A percentile compares a stretch with the other conserved stretches of the same genome.
Evolutionary conservation across 768 basidiomycete genomes (phyloP).

Genomic region (Phaeotremella fagi): DNA sequence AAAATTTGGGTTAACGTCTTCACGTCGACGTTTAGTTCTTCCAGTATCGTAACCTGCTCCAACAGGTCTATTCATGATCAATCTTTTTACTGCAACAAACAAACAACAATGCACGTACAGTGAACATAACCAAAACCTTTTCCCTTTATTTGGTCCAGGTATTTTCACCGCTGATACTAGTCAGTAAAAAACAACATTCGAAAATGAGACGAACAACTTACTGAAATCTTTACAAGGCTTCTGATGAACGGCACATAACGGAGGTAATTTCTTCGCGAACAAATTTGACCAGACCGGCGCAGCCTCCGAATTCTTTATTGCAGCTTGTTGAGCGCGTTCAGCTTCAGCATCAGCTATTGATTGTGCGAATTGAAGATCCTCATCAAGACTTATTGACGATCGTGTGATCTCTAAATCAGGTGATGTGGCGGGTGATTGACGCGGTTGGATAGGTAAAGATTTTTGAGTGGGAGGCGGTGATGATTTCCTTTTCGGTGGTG

Average conservation of each 20-base stretch:
- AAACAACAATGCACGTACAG: constrained; percentile 25
- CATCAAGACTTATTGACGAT: too few species aligned
- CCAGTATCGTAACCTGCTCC: constrained; percentile 47
- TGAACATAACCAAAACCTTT: constrained; percentile 48
- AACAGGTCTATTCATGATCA: constrained; percentile 32
- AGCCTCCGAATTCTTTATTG: constrained; percentile 27
- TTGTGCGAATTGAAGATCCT: constrained; percentile 28
- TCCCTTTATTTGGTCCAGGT: constrained; percentile 47
- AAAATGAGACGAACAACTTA: constrained; percentile 13
- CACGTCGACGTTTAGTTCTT: constrained; percentile 38
- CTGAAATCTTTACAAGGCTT: constrained; percentile 46
- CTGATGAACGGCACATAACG: constrained; percentile 43
- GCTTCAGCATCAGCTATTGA: constrained; percentile 32
- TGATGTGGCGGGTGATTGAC: constrained; percentile 1
- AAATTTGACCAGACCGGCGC: constrained; percentile 41
- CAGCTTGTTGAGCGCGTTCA: constrained; percentile 16
- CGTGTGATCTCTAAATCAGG: constrained; percentile 4
- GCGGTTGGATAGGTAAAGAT: constrained; percentile 1
- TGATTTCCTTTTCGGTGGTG: constrained; percentile 13
- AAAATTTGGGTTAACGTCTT: constrained; percentile 46
- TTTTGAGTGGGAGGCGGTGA: neutral
- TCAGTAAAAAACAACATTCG: neutral
- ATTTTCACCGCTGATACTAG: constrained; percentile 40
- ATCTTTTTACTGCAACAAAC: neutral
- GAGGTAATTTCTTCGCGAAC: constrained; percentile 47